Evolutionary conservation across 345 rosid genomes (phyloP).

Genomic region (Eucalyptus sp.): DNA sequence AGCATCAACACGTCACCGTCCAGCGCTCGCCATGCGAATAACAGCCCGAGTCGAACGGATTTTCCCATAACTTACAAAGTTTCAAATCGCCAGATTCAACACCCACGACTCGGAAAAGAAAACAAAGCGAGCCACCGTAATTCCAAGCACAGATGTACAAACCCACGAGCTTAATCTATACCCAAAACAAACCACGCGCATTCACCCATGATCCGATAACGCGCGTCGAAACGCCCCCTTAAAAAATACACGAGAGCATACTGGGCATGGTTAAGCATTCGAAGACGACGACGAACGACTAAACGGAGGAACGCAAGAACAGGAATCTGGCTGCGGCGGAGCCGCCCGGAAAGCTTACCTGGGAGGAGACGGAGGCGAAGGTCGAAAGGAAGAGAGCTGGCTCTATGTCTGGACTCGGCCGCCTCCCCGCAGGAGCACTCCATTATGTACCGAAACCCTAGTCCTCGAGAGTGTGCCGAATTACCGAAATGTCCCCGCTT

Average conservation of each 20-base stretch:
- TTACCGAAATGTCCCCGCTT: not conserved
- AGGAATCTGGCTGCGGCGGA: not conserved
- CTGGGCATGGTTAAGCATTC: not conserved
- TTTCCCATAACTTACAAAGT: not conserved
- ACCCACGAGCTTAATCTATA: not conserved
- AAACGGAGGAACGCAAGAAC: not conserved
- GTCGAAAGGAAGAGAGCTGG: not conserved
- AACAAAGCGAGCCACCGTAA: not conserved
- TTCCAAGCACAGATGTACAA: not conserved
- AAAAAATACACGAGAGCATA: not conserved
- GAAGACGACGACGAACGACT: not conserved
- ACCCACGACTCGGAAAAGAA: not conserved
- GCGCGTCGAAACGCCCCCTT: not conserved
- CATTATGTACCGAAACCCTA: not conserved
- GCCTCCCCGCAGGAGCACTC: not conserved
- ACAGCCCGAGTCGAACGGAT: not conserved
- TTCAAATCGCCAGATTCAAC: not conserved
- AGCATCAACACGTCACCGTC: not conserved
- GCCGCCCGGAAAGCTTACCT: not conserved
- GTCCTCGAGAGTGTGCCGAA: not conserved
- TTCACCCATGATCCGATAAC: not conserved
- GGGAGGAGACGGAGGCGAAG: not conserved
- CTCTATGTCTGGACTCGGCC: not conserved
- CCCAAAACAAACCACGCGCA: not conserved
- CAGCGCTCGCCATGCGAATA: not conserved